Evolutionary conservation across 495 filamentous ascomycete genomes (phyloP), one percentile per base, ranked within the genome.

Genomic region (Aspergillus ostianus): DNA sequence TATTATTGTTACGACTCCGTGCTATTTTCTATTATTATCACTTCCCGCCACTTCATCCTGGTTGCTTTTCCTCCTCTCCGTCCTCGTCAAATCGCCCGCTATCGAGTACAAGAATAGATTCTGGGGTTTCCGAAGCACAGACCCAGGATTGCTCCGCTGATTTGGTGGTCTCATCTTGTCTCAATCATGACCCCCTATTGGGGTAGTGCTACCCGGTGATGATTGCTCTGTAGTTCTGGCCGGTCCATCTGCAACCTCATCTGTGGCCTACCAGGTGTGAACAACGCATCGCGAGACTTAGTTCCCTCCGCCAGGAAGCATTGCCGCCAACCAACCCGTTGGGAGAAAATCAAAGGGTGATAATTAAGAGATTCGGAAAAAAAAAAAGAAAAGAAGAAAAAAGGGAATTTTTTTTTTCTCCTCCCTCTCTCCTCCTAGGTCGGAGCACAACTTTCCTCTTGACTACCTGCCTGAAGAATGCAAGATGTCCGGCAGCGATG

Each of bases 401-500:
- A 21, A 54, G 21, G n/a, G 36, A 47, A 27, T 30, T 47, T 32
- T 45, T 56, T 47, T 47, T 46, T 41, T 50, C 18, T 17, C 54
- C 41, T 32, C 48, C 53, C 23, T n/a, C 26, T 59, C 47, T 47
- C 36, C 13, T n/a, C 50, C 21, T 15, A 27, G 7, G n/a, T 18
- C 13, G 27, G 26, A 29, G 26, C 26, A 57, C 55, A 51, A 29
- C 50, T 46, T 48, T 29, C 18, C 55, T 32, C 54, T 51, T 47
- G 50, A 47, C 19, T 57, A 51, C 61, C 60, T 70, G 67, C 64
- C 66, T 67, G 61, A 70, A 73, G 73, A 63, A 77, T 79, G 75
- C 76, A 77, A 75, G 64, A 80, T 80, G 77, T 73, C 77, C 71
- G 74, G 73, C 73, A 69, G 70, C 65, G 65, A 73, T 73, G 65